Percentiles rank a stretch among this genome's conserved stretches.
Conservation (phyloP, 495 filamentous ascomycete genomes). For the Podospora comata region DNA sequence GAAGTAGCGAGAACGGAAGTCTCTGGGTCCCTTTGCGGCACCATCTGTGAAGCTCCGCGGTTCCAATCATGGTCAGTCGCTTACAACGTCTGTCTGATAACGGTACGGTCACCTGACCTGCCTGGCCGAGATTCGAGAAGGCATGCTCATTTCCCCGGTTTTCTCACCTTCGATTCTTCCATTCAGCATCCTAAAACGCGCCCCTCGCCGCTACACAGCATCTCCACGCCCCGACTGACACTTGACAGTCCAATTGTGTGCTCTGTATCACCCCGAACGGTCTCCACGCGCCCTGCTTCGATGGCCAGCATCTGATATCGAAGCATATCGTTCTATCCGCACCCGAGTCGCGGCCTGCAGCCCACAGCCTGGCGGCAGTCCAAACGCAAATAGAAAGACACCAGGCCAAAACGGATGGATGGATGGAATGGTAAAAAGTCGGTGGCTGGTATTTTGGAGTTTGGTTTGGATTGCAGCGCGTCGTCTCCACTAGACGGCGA, state of each 20-base stretch:
- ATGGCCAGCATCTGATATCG: not conserved
- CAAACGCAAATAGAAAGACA: conserved; percentile 4
- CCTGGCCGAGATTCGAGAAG: not conserved
- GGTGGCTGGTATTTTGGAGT: conserved; percentile 6
- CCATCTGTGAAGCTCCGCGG: conserved; percentile 13
- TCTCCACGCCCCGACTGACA: not conserved
- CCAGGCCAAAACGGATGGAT: conserved; percentile 32
- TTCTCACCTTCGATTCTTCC: not conserved
- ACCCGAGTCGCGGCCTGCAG: not conserved
- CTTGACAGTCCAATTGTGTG: not conserved
- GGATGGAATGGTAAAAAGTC: conserved; percentile 31
- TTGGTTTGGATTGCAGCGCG: conserved; percentile 18
- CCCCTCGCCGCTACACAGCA: not conserved
- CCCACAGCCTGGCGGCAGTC: not conserved
- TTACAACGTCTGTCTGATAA: not conserved
- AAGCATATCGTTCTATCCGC: not conserved
- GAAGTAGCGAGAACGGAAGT: conserved; percentile 9
- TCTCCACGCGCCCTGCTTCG: not conserved
- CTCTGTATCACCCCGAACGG: not conserved
- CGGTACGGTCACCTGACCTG: conserved; percentile 5
- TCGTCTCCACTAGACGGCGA: conserved; percentile 23
- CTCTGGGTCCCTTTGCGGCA: conserved; percentile 8
- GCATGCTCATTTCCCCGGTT: not conserved
- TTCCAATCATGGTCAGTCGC: conserved; percentile 16
- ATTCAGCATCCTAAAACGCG: not conserved